Evolutionary conservation across 1,284 basidiomycete genomes (phyloP), one percentile per base, ranked within the genome.

Genomic region (Heimioporus retisporus): DNA sequence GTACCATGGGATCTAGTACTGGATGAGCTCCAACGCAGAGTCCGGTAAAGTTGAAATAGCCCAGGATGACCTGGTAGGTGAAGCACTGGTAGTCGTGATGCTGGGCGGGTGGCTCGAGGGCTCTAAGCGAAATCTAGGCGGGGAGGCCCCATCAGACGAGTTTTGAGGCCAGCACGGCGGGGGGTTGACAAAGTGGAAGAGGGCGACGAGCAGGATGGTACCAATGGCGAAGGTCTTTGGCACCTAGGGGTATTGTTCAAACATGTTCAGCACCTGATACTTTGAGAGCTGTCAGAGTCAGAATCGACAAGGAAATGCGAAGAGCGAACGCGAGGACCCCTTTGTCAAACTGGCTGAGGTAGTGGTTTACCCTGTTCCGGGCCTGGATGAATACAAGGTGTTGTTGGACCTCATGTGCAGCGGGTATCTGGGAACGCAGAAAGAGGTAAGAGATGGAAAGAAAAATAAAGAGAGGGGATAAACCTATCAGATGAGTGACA

Each of bases 1-100:
- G 82, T 96, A 97, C 92, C 95, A 95, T 53, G 93, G 92, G 73
- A 95, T 75, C 77, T 95, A 96, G 83, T 94, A 93, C 69, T 95
- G 88, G 60, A 95, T 86, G 66, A 91, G 64, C 65, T 90, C 87
- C 67, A 92, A 85, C 40, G 92, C 90, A 72, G 95, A 86, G 90
- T 81, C 96, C 95, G 65, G 93, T 73, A 81, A 96, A 93, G 83
- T 90, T 95, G 88, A 96, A 93, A 82, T 90, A 91, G 60, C 93
- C 28, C 28, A 5, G 28, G 28, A 28, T 28, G 28, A 28, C 28
- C 28, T 28, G 5, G 28, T 3, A 28, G 28, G 28, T 95, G 73
- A 96, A 85, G 94, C 94, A 96, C 81, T 96, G 94, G 69, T 91
- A 82, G 79, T 96, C 93, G 75, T 96, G 94, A 71, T 90, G 86